These are phyloP conservation scores for Aegilops umbellulata DNA, from an alignment of 176 grass and related monocot genomes.

Conservation along the genomic window DNA sequence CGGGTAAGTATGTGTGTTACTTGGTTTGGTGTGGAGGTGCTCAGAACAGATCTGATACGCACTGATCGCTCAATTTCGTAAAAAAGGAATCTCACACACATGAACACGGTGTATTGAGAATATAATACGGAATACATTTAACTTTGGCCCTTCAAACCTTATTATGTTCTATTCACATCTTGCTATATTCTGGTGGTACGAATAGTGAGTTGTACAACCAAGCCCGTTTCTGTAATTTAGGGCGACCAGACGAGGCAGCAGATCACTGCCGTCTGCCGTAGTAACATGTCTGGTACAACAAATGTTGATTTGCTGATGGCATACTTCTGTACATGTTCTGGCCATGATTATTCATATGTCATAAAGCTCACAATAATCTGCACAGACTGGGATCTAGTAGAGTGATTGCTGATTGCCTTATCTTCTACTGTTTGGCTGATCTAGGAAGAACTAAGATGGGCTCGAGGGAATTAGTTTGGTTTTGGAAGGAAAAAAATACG, in stretches of 20 bases:
- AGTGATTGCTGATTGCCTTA: not conserved
- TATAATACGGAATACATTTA: not conserved
- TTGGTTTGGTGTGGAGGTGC: not conserved
- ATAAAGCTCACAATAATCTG: not conserved
- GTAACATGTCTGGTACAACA: not conserved
- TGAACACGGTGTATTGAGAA: not conserved
- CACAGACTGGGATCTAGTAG: not conserved
- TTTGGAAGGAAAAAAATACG: not conserved
- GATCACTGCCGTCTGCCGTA: not conserved
- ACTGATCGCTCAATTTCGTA: not conserved
- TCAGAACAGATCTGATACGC: not conserved
- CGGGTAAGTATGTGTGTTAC: not conserved
- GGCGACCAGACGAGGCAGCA: not conserved
- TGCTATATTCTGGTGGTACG: not conserved
- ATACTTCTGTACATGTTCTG: conserved; percentile 8
- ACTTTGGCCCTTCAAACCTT: not conserved
- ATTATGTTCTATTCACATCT: not conserved
- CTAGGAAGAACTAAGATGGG: not conserved
- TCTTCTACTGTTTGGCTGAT: not conserved
- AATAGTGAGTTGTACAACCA: not conserved
- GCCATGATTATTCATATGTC: not conserved
- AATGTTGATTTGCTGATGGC: not conserved
- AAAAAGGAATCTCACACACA: not conserved
- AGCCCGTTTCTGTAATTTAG: not conserved
- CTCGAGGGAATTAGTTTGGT: not conserved